Conservation (phyloP, 805 yeast species). For the Torulaspora quercuum region DNA sequence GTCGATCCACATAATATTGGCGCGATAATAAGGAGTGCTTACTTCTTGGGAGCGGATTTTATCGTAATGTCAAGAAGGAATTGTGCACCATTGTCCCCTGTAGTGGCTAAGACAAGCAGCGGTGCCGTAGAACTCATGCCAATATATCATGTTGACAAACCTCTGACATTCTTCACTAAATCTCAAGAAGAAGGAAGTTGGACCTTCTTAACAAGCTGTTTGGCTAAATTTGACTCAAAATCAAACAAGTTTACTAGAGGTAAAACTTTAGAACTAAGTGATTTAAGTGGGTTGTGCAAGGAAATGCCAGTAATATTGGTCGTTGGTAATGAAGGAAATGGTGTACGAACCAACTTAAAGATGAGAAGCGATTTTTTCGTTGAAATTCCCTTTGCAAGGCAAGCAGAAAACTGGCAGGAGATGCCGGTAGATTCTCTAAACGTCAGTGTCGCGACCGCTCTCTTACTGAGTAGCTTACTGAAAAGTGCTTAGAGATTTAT, state of each 20-base stretch:
- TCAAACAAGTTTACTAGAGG: constrained; percentile 35
- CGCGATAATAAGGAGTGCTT: constrained; percentile 74
- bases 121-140: constrained; percentile 79
- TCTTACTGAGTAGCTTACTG: constrained; percentile 45
- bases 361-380: constrained; percentile 51
- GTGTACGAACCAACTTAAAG: constrained; percentile 65
- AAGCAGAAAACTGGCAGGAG: constrained; percentile 3
- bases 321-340: constrained; percentile 83
- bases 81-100: constrained; percentile 72
- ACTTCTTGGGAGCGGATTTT: constrained; percentile 79
- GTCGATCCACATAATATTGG: constrained; percentile 89
- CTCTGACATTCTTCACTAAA: constrained; percentile 58
- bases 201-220: constrained; percentile 63
- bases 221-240: constrained; percentile 35
- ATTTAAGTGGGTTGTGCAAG: constrained; percentile 44
- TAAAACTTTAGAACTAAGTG: constrained; percentile 40
- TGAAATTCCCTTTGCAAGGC: constrained; percentile 32
- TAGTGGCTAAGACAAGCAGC: constrained; percentile 73
- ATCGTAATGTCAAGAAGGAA: constrained; percentile 64
- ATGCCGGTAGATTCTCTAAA: constrained; percentile 68
- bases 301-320: constrained; percentile 64
- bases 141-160: constrained; percentile 54
- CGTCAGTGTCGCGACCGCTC: constrained; percentile 85
- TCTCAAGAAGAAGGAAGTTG: constrained; percentile 57
- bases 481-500: background rate